Evolutionary conservation across 129 eudicot species (phyloP), one percentile per base, ranked within the genome.

Genomic region (Apium graveolens): DNA sequence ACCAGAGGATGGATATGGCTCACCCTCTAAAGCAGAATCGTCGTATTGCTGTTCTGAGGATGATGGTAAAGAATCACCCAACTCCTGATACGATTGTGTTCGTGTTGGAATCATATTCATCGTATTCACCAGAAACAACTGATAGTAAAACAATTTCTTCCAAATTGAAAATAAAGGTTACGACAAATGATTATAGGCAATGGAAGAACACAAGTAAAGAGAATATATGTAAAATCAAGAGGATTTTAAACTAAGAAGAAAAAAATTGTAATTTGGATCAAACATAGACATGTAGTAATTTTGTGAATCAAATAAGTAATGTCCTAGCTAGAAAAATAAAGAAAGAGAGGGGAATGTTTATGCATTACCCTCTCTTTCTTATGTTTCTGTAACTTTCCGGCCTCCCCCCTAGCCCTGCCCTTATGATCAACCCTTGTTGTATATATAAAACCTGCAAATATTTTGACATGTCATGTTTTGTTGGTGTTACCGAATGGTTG

Each of bases 11-110:
- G 7, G 31, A 70, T 6, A 70, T 6, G 18, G 37, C n/a, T 79
- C 84, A 87, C 90, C 90, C 77, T 87, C 85, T 80, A 87, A 84
- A 48, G 87, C 84, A 11, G 87, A 81, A 84, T 87, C 90, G 69
- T 87, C 86, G 41, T 79, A 69, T 21, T 82, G 5, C 66, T 57
- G 86, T 48, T 51, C 76, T 2, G 48, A 35, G 18, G 55, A 32
- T 42, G 82, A 35, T 35, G 37, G 27, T 29, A 65, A 26, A n/a
- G 80, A 34, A 68, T 70, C 57, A 62, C 10, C 9, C 60, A 80
- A 78, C 3, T 86, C 84, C 0, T 85, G 81, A 34, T 81, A 81
- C n/a, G 90, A 80, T 39, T 46, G 75, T 11, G 55, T 70, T 38
- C 83, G 90, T 9, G 53, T 57, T 38, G 78, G 90, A 76, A 55